Conservation (phyloP, 495 filamentous ascomycete species). For the Aspergillus homomorphus region DNA sequence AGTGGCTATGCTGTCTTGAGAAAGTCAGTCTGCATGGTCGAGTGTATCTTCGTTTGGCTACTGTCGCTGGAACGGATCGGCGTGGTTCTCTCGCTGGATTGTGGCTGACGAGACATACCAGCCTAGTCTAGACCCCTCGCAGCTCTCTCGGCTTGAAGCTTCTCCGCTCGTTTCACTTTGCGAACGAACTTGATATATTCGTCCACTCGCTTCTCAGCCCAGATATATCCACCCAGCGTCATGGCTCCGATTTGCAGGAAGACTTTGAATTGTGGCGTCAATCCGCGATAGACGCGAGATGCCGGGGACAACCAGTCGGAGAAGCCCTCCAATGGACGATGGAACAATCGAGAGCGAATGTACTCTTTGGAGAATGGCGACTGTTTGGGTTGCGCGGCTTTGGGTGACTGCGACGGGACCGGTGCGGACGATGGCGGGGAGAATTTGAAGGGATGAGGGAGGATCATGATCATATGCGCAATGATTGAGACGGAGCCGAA, state of each 20-base stretch:
- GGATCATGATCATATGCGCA: conserved; percentile 46
- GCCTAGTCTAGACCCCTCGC: conserved; percentile 26
- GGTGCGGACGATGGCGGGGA: conserved; percentile 31
- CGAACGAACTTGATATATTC: conserved; percentile 54
- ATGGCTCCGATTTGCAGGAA: conserved; percentile 86
- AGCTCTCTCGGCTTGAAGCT: conserved; percentile 58
- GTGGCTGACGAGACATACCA: not conserved
- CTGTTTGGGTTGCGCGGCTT: conserved; percentile 23
- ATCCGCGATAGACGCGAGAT: conserved; percentile 72
- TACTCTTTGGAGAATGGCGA: conserved; percentile 37
- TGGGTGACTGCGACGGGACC: conserved; percentile 19
- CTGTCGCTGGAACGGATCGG: not conserved
- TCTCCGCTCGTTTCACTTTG: conserved; percentile 62
- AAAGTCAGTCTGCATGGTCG: not conserved
- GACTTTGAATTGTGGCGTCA: conserved; percentile 90
- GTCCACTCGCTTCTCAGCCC: conserved; percentile 72
- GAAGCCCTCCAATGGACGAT: conserved; percentile 44
- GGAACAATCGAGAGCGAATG: conserved; percentile 38
- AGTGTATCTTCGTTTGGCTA: not conserved
- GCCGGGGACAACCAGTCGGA: conserved; percentile 44
- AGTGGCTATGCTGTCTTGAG: not conserved
- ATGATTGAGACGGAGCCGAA: conserved; percentile 49
- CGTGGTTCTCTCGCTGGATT: not conserved
- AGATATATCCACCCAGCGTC: conserved; percentile 80
- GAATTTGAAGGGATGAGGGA: conserved; percentile 48